These are phyloP conservation scores for Thymus mandschuricus DNA, from an alignment of 257 asterid species.

Conservation along the genomic window DNA sequence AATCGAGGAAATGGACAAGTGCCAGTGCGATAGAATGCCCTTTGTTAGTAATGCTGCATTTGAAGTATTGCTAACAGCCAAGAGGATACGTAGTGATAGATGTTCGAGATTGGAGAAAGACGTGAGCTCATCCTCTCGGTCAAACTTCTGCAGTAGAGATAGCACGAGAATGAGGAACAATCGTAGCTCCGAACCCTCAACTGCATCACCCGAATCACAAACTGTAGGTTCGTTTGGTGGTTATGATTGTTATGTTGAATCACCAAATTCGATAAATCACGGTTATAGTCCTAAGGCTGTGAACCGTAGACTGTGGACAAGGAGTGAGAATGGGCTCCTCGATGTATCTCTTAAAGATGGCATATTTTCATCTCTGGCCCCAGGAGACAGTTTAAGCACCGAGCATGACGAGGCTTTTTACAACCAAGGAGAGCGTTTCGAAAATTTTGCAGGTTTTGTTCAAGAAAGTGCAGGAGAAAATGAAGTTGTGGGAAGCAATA, in stretches of 20 bases:
- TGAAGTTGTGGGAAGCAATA: conserved; percentile 51
- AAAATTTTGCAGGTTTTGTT: conserved; percentile 66
- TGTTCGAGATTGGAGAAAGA: conserved; percentile 57
- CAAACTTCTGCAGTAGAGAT: conserved; percentile 54
- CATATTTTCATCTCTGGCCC: conserved; percentile 55
- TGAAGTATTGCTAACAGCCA: conserved; percentile 80
- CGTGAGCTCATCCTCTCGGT: conserved; percentile 47
- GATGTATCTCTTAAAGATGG: conserved; percentile 93
- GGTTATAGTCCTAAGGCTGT: conserved; percentile 58
- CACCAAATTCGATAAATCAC: conserved; percentile 68
- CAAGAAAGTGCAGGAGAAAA: conserved; percentile 45
- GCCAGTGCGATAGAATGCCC: conserved; percentile 79
- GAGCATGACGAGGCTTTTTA: conserved; percentile 50
- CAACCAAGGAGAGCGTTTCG: conserved; percentile 40
- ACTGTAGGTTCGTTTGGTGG: conserved; percentile 63
- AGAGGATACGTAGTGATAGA: conserved; percentile 55
- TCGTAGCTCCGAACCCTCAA: conserved; percentile 30
- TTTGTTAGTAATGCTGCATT: conserved; percentile 91
- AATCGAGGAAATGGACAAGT: conserved; percentile 79
- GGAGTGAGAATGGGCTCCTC: conserved; percentile 51
- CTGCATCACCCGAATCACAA: conserved; percentile 87
- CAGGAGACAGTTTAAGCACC: conserved; percentile 39
- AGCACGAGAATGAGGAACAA: conserved; percentile 42
- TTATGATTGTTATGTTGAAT: conserved; percentile 53
- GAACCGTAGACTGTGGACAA: conserved; percentile 77